A percentile compares a stretch with the other conserved stretches of the same genome.
phyloP scores from a whole-genome alignment of 805 yeast species.

The Yarrowia osloensis region DNA sequence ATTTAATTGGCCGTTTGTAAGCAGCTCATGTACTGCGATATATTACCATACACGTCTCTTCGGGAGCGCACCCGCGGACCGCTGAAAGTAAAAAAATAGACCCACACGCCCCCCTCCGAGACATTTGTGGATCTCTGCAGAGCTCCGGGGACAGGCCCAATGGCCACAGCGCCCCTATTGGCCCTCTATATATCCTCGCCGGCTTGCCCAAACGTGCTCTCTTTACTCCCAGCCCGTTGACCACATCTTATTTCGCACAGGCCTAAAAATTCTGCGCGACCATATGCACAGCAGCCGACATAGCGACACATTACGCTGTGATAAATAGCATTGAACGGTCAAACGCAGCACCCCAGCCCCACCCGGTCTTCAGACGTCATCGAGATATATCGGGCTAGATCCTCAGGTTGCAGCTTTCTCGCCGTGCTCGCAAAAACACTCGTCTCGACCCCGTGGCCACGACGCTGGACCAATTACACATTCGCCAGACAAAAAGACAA shows the following conservation, averaged over 20 bases:
- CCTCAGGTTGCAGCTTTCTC: not conserved
- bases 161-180: not conserved
- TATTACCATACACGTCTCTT: not conserved
- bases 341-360: slow-evolving; percentile 8
- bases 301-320: slow-evolving; percentile 2
- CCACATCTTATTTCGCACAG: not conserved
- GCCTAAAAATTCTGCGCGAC: slow-evolving; percentile 17
- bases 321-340: slow-evolving; percentile 4
- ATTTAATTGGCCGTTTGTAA: slow-evolving; percentile 22
- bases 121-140: too few species aligned
- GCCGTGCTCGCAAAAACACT: not conserved
- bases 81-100: not conserved
- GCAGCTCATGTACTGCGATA: slow-evolving; percentile 8
- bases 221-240: not conserved
- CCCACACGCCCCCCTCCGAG: too few species aligned
- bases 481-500: slow-evolving; percentile 6
- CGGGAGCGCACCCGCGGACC: not conserved
- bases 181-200: not conserved
- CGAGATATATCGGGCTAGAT: not conserved
- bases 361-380: not conserved
- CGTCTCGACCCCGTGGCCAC: not conserved
- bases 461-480: slow-evolving; percentile 4
- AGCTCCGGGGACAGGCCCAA: too few species aligned
- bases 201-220: not conserved
- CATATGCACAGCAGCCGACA: slow-evolving; percentile 7